These are phyloP conservation scores for Phytophthora syringae DNA, from an alignment of 352 stramenopile genomes.

Conservation along the genomic window DNA sequence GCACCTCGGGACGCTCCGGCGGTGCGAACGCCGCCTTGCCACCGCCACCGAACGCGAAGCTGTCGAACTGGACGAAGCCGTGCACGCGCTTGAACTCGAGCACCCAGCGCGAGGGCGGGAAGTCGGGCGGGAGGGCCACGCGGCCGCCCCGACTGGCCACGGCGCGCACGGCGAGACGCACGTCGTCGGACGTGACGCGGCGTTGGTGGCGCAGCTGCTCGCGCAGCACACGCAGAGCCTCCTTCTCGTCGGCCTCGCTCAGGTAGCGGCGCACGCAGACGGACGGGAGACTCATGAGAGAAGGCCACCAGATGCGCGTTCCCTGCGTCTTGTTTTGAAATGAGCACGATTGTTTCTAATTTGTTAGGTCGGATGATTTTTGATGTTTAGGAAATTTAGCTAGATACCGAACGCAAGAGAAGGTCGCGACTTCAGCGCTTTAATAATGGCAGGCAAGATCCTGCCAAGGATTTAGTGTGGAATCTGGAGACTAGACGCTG, in stretches of 20 bases:
- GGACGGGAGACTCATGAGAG: not conserved
- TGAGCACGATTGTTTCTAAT: too few relatives aligned
- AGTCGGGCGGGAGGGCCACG: constrained; percentile 46
- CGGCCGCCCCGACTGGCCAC: constrained; percentile 49
- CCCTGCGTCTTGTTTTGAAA: too few relatives aligned
- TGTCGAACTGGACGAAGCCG: constrained; percentile 47
- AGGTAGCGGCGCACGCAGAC: constrained; percentile 31
- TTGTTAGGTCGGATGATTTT: too few relatives aligned
- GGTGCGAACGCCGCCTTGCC: constrained; percentile 12
- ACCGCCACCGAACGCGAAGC: constrained; percentile 17
- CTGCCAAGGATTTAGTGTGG: too few relatives aligned
- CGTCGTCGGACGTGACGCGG: constrained; percentile 57
- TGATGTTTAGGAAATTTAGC: too few relatives aligned
- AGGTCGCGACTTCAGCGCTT: too few relatives aligned
- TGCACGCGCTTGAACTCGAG: constrained; percentile 55
- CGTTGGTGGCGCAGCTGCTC: constrained; percentile 51
- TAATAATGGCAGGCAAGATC: too few relatives aligned
- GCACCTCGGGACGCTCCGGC: constrained; percentile 21
- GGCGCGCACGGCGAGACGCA: constrained; percentile 50
- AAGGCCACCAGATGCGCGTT: too few relatives aligned
- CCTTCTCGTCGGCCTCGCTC: constrained; percentile 43
- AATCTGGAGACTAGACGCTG: too few relatives aligned
- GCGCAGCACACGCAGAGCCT: constrained; percentile 41
- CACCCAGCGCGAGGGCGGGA: constrained; percentile 56
- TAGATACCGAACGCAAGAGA: too few relatives aligned